A percentile compares a stretch with the other conserved stretches of the same genome.
phyloP scores from a whole-genome alignment of 2,329 filamentous ascomycete genomes.

The Ascochyta lentis region DNA sequence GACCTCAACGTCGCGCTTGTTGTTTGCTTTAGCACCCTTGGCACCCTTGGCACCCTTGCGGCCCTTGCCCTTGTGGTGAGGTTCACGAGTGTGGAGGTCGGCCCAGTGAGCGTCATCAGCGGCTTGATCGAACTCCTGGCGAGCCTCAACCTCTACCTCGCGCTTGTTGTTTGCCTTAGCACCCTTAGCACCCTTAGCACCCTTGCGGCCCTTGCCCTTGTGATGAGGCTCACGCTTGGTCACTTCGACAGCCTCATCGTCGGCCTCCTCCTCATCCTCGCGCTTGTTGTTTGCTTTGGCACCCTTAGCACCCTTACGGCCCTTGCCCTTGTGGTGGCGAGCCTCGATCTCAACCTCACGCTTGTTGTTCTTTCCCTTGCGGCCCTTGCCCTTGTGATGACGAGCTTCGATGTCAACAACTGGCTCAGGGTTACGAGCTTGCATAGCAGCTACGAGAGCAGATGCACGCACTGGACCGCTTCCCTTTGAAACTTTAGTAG shows the following conservation, averaged over 20 bases:
- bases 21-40: conserved; percentile 5
- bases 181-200: background rate
- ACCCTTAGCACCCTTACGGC: too few relatives aligned
- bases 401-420: too few relatives aligned
- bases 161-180: background rate
- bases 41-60: conserved; percentile 2
- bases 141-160: background rate
- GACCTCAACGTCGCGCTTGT: conserved; percentile 14
- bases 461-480: conserved; percentile 29
- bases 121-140: background rate
- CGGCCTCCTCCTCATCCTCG: conserved; percentile 13
- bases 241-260: conserved; percentile 16
- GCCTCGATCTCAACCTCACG: conserved; percentile 1
- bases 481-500: conserved; percentile 28
- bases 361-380: conserved; percentile 13
- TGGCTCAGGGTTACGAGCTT: conserved; percentile 22
- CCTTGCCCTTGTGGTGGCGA: conserved; percentile 5
- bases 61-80: conserved; percentile 20
- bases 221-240: conserved; percentile 25
- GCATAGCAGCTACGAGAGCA: conserved; percentile 32
- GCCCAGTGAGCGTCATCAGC: conserved; percentile 5
- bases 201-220: conserved; percentile 20
- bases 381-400: conserved; percentile 24
- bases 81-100: conserved; percentile 5
- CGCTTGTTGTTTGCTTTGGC: conserved; percentile 9